Evolutionary conservation across 192 early-diverging fungal genomes (phyloP).

Genomic region (Diversispora epigaea): DNA sequence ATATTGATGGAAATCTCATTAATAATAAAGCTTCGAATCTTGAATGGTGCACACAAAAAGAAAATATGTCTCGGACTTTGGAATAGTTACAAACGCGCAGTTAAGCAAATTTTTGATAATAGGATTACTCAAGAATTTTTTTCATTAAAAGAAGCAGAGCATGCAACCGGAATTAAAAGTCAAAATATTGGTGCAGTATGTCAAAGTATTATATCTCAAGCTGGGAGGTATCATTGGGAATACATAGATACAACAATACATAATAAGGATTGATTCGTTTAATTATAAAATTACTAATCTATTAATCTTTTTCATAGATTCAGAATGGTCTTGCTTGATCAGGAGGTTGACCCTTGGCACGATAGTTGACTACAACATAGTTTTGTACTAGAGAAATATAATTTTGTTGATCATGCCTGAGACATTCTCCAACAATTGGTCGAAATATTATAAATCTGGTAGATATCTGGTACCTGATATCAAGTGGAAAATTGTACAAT

Average conservation of each 20-base stretch:
- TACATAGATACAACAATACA: slow-evolving; percentile 2
- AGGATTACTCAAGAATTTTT: background rate
- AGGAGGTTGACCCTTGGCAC: background rate
- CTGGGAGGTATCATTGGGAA: slow-evolving; percentile 9
- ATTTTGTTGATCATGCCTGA: background rate
- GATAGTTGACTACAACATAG: slow-evolving; percentile 1
- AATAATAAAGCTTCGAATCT: slow-evolving; percentile 24
- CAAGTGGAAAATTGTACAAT: too few species aligned
- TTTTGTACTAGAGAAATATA: slow-evolving; percentile 7
- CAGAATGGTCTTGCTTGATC: background rate
- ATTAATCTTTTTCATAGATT: slow-evolving; percentile 15
- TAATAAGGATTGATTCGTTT: too few species aligned
- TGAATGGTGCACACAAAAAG: slow-evolving; percentile 24
- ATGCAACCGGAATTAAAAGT: slow-evolving; percentile 12
- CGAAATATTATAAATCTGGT: too few species aligned
- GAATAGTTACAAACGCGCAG: background rate
- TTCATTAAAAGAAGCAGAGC: slow-evolving; percentile 3
- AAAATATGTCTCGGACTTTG: slow-evolving; percentile 25
- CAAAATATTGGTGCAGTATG: slow-evolving; percentile 22
- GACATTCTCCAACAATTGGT: slow-evolving; percentile 36
- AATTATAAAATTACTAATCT: slow-evolving; percentile 1
- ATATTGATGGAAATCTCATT: background rate
- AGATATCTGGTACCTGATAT: too few species aligned
- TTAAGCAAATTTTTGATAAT: slow-evolving; percentile 17
- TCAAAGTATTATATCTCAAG: slow-evolving; percentile 7